Evolutionary conservation across 306 rosid species (phyloP), one percentile per base, ranked within the genome.

Genomic region (Morella rubra): DNA sequence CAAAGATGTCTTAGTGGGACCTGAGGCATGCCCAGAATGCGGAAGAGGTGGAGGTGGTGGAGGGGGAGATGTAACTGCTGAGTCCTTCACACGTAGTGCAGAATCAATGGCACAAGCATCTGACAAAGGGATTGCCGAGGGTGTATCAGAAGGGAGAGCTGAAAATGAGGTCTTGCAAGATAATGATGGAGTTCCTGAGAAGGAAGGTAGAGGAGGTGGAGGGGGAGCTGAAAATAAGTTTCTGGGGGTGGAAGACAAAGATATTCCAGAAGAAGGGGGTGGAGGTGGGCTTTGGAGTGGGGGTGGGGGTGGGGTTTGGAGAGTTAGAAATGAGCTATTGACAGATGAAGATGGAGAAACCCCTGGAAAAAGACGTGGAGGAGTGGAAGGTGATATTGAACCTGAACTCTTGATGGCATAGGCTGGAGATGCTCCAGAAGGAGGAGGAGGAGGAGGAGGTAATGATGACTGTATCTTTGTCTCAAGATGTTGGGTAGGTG

Each of bases 41-140:
- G 86, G 89, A 73, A 90, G 89, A 32, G 89, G 97, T 69, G 93
- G 98, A 19, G 93, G 93, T 5, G 84, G 86, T 22, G 84, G 90
- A n/a, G 91, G 89, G 52, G 84, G 58, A 73, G 79, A 22, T 18
- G 4, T 41, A 64, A 8, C 51, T 18, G 50, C 71, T 27, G 81
- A 54, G n/a, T 46, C 56, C 51, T 83, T 41, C 10, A 27, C 46
- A 65, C 73, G 77, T 8, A 13, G 22, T 67, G 77, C 37, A 64
- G 72, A 59, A 77, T 60, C 53, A 55, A 44, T 22, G 42, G 16
- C 27, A 77, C 47, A 32, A 19, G 69, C 42, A 42, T 51, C 70
- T 70, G 81, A 49, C 56, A 77, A 52, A 74, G 75, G 59, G 53
- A 71, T 12, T 4, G 46, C 77, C 11, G 85, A 71, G 51, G 91